Evolutionary conservation across 2,329 filamentous ascomycete species (phyloP).

Genomic region (Fusarium cyanostomum): DNA sequence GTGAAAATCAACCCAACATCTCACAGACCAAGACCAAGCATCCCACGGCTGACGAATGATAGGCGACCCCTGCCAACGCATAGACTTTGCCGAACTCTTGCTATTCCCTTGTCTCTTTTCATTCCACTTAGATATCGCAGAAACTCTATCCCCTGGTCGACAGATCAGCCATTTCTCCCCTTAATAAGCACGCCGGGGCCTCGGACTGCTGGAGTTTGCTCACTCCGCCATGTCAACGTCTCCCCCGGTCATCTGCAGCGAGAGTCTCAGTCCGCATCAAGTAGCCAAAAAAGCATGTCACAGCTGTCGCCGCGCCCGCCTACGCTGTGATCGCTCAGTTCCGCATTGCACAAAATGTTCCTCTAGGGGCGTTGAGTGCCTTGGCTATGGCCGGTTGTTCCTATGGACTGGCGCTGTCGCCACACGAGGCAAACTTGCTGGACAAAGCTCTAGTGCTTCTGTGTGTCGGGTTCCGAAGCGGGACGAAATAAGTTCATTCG

Average conservation of each 20-base stretch:
- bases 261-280: conserved; percentile 16
- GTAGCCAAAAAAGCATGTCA: conserved; percentile 54
- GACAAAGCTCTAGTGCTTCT: conserved; percentile 47
- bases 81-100: conserved; percentile 2
- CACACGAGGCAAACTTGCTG: conserved; percentile 53
- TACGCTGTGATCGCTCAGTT: conserved; percentile 61
- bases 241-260: conserved; percentile 24
- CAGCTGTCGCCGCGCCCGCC: conserved; percentile 61
- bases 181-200: conserved; percentile 29
- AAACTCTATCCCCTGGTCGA: conserved; percentile 2
- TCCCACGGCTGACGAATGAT: conserved; percentile 21
- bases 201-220: background rate
- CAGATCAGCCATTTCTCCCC: background rate
- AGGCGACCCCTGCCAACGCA: conserved; percentile 9
- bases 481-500: conserved; percentile 16
- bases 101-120: background rate
- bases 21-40: conserved; percentile 32
- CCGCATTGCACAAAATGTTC: conserved; percentile 62
- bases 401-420: conserved; percentile 61
- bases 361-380: conserved; percentile 58
- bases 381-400: conserved; percentile 63
- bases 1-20: conserved; percentile 35
- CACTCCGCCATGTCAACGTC: conserved; percentile 29
- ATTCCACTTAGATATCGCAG: background rate
- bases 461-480: conserved; percentile 33